A percentile compares a stretch with the other conserved stretches of the same genome.
These are phyloP conservation scores for Cryptococcus neoformans DNA, from an alignment of 1,284 basidiomycete genomes.

Conservation along the genomic window DNA sequence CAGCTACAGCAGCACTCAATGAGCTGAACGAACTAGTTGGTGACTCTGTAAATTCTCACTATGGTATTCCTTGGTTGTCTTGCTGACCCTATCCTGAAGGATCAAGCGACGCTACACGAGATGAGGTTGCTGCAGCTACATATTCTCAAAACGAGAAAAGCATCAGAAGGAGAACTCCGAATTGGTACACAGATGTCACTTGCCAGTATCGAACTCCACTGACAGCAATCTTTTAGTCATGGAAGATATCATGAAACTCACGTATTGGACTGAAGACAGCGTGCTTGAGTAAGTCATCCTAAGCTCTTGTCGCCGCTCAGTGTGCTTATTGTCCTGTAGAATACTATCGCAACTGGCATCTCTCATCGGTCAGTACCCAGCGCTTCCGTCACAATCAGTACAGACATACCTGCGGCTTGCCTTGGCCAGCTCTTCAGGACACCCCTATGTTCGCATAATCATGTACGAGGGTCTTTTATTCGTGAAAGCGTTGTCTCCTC, in stretches of 20 bases:
- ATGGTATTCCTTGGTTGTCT: background rate
- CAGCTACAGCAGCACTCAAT: background rate
- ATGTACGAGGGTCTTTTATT: constrained; percentile 2
- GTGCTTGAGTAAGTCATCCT: background rate
- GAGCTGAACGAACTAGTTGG: background rate
- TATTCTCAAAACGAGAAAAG: background rate
- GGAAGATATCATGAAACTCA: background rate
- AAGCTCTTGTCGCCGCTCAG: too few relatives aligned
- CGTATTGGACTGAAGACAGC: background rate
- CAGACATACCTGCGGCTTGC: background rate
- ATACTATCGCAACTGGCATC: constrained; percentile 1
- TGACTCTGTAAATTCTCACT: background rate
- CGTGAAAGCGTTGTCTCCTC: background rate
- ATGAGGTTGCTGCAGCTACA: constrained; percentile 1
- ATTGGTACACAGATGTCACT: background rate
- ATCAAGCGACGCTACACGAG: background rate
- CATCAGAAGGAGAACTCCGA: background rate
- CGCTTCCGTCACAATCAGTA: too few relatives aligned
- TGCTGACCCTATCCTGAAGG: background rate
- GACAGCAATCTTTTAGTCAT: background rate
- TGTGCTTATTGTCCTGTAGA: background rate
- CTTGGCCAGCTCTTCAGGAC: background rate
- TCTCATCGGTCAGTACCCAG: background rate
- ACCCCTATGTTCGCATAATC: background rate
- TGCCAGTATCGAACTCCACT: background rate